A percentile compares a stretch with the other conserved stretches of the same genome.
Evolutionary conservation across 176 grass and related monocot genomes (phyloP).

Genomic region (Rhynchospora tenuis): DNA sequence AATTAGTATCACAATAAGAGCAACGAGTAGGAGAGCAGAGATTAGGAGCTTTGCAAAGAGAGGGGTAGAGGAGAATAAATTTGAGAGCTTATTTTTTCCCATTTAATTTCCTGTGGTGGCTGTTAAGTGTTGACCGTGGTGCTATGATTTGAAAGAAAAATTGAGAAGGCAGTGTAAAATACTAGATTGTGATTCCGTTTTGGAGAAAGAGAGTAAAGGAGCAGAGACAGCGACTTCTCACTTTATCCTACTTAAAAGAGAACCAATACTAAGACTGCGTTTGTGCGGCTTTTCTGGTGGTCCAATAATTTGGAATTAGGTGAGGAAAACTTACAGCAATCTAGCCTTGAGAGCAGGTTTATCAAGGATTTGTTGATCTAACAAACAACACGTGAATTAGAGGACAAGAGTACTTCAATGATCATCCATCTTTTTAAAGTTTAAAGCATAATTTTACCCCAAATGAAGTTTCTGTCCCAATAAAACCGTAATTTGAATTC

Average conservation of each 20-base stretch:
- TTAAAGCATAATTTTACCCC: not conserved
- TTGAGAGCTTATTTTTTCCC: slow-evolving; percentile 11
- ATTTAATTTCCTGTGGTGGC: slow-evolving; percentile 9
- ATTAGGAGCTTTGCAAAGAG: slow-evolving; percentile 6
- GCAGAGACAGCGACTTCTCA: not conserved
- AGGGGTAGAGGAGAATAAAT: not conserved
- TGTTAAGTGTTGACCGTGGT: not conserved
- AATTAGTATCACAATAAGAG: slow-evolving; percentile 20
- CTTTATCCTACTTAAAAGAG: slow-evolving; percentile 11
- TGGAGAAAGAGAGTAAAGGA: slow-evolving; percentile 4
- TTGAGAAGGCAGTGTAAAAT: not conserved
- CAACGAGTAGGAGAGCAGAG: not conserved
- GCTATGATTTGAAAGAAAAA: not conserved
- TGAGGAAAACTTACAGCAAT: not conserved
- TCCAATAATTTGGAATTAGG: not conserved
- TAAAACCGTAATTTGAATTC: not conserved
- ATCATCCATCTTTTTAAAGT: not conserved
- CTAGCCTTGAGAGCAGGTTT: not conserved
- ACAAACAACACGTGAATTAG: not conserved
- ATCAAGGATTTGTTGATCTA: not conserved
- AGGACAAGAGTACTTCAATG: not conserved
- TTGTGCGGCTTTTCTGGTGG: not conserved
- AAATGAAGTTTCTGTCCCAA: not conserved
- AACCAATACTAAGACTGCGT: slow-evolving; percentile 1
- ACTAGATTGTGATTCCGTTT: not conserved